A percentile compares a stretch with the other conserved stretches of the same genome.
Conservation (phyloP, 768 basidiomycete species). For the Russula dissimulans region DNA sequence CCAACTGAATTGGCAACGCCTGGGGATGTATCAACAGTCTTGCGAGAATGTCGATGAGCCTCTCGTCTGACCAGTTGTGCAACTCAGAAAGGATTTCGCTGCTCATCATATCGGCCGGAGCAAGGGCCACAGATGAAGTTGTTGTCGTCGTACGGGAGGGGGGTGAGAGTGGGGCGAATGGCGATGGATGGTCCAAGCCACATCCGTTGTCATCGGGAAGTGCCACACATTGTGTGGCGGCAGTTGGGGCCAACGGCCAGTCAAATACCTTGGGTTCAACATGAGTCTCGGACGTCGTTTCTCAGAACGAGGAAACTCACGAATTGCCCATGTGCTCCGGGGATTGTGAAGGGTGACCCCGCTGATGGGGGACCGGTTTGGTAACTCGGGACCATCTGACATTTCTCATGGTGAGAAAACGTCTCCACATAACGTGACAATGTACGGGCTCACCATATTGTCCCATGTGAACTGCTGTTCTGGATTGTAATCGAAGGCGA, state of each 20-base stretch:
- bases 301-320: neutral
- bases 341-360: too few species aligned
- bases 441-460: neutral
- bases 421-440: neutral
- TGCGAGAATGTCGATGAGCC: too few species aligned
- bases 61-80: too few species aligned
- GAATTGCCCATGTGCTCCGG: too few species aligned
- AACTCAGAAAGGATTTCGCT: too few species aligned
- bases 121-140: too few species aligned
- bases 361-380: too few species aligned
- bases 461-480: neutral
- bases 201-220: neutral
- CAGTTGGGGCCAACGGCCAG: neutral
- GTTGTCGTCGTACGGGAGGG: too few species aligned
- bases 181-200: neutral
- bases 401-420: neutral
- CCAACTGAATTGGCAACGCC: neutral
- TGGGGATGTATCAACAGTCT: too few species aligned
- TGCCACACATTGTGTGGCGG: too few species aligned
- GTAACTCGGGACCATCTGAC: neutral
- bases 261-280: neutral
- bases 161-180: too few species aligned
- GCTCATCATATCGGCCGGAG: too few species aligned
- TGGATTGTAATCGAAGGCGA: neutral
- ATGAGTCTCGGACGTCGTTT: neutral